Evolutionary conservation across 345 rosid species (phyloP).

Genomic region (Gossypium sturtianum): DNA sequence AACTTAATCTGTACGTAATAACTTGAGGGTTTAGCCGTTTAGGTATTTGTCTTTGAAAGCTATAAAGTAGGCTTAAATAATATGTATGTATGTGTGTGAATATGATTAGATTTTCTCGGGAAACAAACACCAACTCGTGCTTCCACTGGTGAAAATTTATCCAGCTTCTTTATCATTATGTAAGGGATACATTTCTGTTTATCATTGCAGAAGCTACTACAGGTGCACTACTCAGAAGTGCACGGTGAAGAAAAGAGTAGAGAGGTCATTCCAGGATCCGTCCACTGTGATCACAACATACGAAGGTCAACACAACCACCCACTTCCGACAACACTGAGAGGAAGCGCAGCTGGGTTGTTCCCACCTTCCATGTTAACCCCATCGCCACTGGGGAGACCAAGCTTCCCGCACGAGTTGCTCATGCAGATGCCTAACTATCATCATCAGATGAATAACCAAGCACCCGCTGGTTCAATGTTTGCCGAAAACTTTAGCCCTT

Average conservation of each 20-base stretch:
- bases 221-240: constrained; percentile 89
- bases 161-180: not conserved
- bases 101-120: not conserved
- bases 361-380: constrained; percentile 31
- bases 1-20: constrained; percentile 3
- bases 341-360: constrained; percentile 49
- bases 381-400: constrained; percentile 27
- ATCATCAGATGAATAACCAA: constrained; percentile 19
- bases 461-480: constrained; percentile 24
- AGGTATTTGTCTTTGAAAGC: not conserved
- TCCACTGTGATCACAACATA: constrained; percentile 82
- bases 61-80: too few relatives aligned
- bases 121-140: not conserved
- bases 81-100: too few relatives aligned
- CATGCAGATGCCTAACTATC: constrained; percentile 25
- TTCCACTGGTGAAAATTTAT: not conserved
- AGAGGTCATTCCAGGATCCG: constrained; percentile 83
- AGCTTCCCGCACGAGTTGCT: constrained; percentile 37
- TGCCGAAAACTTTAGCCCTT: constrained; percentile 30
- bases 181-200: not conserved
- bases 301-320: constrained; percentile 90
- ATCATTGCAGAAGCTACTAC: constrained; percentile 66
- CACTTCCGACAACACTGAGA: constrained; percentile 60
- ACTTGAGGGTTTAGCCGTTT: not conserved
- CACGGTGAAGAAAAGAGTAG: constrained; percentile 81